Conservation (phyloP, 331 rosid species). For the Quercus lobata region DNA sequence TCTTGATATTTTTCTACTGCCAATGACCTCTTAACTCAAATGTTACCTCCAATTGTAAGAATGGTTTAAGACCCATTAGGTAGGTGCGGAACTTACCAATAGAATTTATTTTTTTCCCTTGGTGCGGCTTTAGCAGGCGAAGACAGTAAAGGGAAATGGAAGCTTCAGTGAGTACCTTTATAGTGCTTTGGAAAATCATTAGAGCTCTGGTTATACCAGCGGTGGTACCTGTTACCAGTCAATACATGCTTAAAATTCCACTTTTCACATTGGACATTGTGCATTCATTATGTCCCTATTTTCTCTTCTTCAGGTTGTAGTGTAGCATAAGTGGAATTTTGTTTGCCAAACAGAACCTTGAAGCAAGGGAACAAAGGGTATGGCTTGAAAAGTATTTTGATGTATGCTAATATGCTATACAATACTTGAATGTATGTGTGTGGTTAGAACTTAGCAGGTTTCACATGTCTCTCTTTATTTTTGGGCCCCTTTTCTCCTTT, state of each 20-base stretch:
- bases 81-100: no score
- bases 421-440: background rate
- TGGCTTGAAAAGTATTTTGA: background rate
- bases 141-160: background rate
- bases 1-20: no score
- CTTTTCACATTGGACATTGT: background rate
- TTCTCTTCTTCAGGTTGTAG: background rate
- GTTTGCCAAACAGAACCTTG: background rate
- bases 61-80: no score
- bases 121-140: no score
- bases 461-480: background rate
- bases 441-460: background rate
- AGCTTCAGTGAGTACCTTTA: background rate
- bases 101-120: no score
- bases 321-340: background rate
- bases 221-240: background rate
- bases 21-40: no score
- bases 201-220: background rate
- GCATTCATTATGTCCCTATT: background rate
- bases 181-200: background rate
- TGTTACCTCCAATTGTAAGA: no score
- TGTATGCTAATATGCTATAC: background rate
- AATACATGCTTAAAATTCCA: background rate
- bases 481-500: background rate
- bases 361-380: background rate